Base-by-base conservation (phyloP, 2,329 filamentous ascomycete genomes). In the Celoporthe dispersa region DNA sequence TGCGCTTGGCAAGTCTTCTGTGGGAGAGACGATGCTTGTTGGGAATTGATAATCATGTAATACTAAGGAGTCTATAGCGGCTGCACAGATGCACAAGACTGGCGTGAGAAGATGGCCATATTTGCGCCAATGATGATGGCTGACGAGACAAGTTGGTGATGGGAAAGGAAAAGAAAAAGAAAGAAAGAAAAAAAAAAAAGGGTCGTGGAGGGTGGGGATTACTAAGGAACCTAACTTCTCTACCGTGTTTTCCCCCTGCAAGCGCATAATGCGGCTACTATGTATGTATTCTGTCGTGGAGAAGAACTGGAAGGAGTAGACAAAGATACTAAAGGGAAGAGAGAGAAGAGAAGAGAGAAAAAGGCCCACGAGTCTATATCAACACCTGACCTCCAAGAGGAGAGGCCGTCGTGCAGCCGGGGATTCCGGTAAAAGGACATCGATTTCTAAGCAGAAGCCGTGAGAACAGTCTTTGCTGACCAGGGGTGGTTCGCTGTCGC, bases 361-460 rank as follows among this genome's bases (percentile, higher is more conserved):
- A 61, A 39, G 1, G 5, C 19, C 35, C 59, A 60, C 33, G 33
- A 61, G 59, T 11, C 19, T 11, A 39, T 61, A 39, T 57, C 53
- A 16, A 19, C 33, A 2, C 39, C 59, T 39, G 9, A n/a, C 35
- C 8, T 39, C 33, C 31, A 22, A 22, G 55, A 19, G 19, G 19
- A 39, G 33, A 14, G 25, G 19, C 9, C 33, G 22, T 61, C 9
- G 33, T 61, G 33, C 59, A 44, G 60, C 60, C 35, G 60, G 16
- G 35, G 12, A 22, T 25, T 16, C 60, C 33, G 39, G 14, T 28
- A 63, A 63, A 1, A 41, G 35, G 22, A 19, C 33, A 44, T 44
- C 39, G 62, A 64, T 64, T 64, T 64, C 62, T 64, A 64, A 64
- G 62, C 62, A 64, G 39, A 33, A 33, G 28, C 35, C 62, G 8